Percentiles rank a stretch among this genome's conserved stretches.
Evolutionary conservation across 1,284 basidiomycete species (phyloP).

Genomic region (Apiotrichum siamense): DNA sequence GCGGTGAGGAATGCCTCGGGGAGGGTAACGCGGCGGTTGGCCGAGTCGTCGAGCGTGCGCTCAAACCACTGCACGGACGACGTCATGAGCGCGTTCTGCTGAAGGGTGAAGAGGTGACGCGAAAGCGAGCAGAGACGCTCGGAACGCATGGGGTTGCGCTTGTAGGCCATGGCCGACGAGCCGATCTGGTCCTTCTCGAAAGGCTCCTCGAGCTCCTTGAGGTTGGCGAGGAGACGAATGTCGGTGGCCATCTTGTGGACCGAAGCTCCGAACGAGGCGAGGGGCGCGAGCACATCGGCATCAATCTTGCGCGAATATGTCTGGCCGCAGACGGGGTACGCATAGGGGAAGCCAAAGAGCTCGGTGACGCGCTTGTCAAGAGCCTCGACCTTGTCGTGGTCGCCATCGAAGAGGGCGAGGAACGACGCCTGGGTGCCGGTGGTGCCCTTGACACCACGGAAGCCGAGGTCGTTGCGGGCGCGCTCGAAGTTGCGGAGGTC

Average conservation of each 20-base stretch:
- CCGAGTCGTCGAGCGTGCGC: slow-evolving; percentile 91
- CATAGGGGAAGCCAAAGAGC: slow-evolving; percentile 85
- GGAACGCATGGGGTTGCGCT: slow-evolving; percentile 97
- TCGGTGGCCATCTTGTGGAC: slow-evolving; percentile 98
- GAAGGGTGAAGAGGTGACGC: slow-evolving; percentile 84
- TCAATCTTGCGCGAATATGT: slow-evolving; percentile 99
- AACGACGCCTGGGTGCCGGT: slow-evolving; percentile 98
- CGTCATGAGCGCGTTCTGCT: slow-evolving; percentile 91
- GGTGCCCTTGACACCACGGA: slow-evolving; percentile 97
- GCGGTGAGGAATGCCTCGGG: slow-evolving; percentile 97
- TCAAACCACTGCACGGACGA: slow-evolving; percentile 93
- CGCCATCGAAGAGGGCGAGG: slow-evolving; percentile 87
- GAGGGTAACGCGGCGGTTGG: slow-evolving; percentile 91
- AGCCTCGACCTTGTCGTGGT: slow-evolving; percentile 88
- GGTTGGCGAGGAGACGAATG: slow-evolving; percentile 80
- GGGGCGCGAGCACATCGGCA: slow-evolving; percentile 80
- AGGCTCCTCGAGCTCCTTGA: slow-evolving; percentile 98
- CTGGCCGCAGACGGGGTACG: slow-evolving; percentile 96
- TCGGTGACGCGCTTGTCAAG: slow-evolving; percentile 85
- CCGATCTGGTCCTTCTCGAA: slow-evolving; percentile 99
- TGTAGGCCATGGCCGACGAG: slow-evolving; percentile 97
- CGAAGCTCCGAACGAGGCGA: slow-evolving; percentile 87
- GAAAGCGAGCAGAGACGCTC: slow-evolving; percentile 95
- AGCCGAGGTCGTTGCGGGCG: slow-evolving; percentile 87
- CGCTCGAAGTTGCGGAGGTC: slow-evolving; percentile 90